Evolutionary conservation across 257 asterid genomes (phyloP).

Genomic region (Petunia secreta): DNA sequence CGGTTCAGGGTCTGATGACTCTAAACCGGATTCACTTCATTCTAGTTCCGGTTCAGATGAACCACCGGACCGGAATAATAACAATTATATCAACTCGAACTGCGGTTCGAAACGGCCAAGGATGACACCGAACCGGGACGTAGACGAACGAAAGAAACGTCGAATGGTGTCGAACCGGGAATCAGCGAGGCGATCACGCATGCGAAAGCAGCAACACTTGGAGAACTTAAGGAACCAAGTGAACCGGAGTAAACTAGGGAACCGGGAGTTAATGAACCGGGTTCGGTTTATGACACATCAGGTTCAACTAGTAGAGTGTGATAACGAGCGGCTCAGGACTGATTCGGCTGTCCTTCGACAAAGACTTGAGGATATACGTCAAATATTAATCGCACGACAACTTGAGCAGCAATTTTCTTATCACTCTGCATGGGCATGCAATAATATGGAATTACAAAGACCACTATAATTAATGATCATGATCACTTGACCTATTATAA

Average conservation of each 20-base stretch:
- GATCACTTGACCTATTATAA: conserved; percentile 22
- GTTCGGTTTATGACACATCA: conserved; percentile 51
- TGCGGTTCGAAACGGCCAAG: not conserved
- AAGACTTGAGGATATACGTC: conserved; percentile 75
- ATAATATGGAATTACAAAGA: conserved; percentile 37
- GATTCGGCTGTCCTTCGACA: conserved; percentile 71
- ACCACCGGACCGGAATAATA: conserved; percentile 35
- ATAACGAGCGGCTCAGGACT: conserved; percentile 60
- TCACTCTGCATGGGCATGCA: conserved; percentile 67
- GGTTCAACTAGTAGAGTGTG: conserved; percentile 41
- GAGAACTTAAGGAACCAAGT: conserved; percentile 78
- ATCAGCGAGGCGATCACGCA: conserved; percentile 85
- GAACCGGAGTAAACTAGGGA: conserved; percentile 56
- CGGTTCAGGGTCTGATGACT: conserved; percentile 54
- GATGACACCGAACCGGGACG: not conserved
- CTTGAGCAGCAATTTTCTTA: conserved; percentile 56
- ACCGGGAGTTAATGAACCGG: conserved; percentile 71
- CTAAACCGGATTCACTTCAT: conserved; percentile 27
- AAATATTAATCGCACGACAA: conserved; percentile 65
- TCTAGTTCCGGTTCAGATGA: conserved; percentile 45
- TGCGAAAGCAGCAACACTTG: conserved; percentile 79
- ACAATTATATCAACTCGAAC: not conserved
- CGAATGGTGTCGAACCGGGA: conserved; percentile 32
- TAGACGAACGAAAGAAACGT: conserved; percentile 53
- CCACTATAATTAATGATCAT: conserved; percentile 50